phyloP scores from a whole-genome alignment of 2,329 filamentous ascomycete species.

The Neodidymelliopsis sp. region DNA sequence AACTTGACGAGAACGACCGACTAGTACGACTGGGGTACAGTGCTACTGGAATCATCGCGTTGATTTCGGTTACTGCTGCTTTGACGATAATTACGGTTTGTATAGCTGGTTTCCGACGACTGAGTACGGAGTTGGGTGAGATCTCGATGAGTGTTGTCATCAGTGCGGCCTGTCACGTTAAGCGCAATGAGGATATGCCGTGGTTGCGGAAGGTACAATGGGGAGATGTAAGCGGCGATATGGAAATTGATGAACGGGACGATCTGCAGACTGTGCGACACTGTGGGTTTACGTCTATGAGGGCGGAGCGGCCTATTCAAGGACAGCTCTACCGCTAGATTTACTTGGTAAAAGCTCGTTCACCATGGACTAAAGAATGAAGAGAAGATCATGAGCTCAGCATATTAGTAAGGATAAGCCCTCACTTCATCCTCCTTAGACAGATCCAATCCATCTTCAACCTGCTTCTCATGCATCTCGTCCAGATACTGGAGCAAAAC shows the following conservation, averaged over 20 bases:
- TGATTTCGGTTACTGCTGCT: constrained; percentile 21
- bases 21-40: constrained; percentile 30
- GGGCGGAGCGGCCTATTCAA: constrained; percentile 10
- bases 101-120: constrained; percentile 70
- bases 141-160: constrained; percentile 66
- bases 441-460: constrained; percentile 70
- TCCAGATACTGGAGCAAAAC: constrained; percentile 81
- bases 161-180: constrained; percentile 32
- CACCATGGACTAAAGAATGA: too few relatives aligned
- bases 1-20: constrained; percentile 11
- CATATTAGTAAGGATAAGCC: constrained; percentile 66
- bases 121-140: constrained; percentile 74
- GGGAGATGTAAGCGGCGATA: constrained; percentile 20
- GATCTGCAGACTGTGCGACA: constrained; percentile 12
- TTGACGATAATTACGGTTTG: constrained; percentile 24
- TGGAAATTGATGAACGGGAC: not conserved
- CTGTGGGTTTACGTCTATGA: constrained; percentile 17
- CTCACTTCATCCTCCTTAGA: constrained; percentile 63
- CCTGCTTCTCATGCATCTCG: constrained; percentile 74
- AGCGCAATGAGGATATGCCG: constrained; percentile 16
- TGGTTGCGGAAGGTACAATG: constrained; percentile 23
- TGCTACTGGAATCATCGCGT: constrained; percentile 22
- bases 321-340: constrained; percentile 7
- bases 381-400: too few relatives aligned
- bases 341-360: too few relatives aligned